Percentiles rank a stretch among this genome's conserved stretches.
These are phyloP conservation scores for Curvularia hawaiiensis DNA, from an alignment of 2,329 filamentous ascomycete genomes.

Conservation along the genomic window DNA sequence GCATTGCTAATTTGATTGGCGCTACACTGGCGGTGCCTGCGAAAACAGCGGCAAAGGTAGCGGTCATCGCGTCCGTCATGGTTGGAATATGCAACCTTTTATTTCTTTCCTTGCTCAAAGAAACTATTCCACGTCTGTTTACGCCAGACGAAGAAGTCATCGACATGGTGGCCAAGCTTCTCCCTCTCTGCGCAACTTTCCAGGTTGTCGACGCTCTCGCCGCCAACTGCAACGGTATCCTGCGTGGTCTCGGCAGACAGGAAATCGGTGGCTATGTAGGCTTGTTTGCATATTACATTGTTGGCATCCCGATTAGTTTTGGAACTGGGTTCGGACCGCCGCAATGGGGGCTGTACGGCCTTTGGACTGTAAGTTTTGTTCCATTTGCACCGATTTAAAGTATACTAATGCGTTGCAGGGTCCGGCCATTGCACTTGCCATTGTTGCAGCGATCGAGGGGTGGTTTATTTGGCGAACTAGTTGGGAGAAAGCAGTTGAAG, in stretches of 20 bases:
- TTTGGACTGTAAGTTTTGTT: slow-evolving; percentile 65
- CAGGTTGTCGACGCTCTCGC: slow-evolving; percentile 87
- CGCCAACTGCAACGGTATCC: slow-evolving; percentile 79
- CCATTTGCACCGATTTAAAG: not conserved
- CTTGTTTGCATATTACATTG: slow-evolving; percentile 81
- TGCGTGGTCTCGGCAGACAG: slow-evolving; percentile 87
- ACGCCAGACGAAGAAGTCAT: slow-evolving; percentile 71
- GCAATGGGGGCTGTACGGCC: slow-evolving; percentile 75
- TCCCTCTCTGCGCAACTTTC: slow-evolving; percentile 85
- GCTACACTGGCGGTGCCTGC: slow-evolving; percentile 82
- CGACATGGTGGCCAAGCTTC: slow-evolving; percentile 66
- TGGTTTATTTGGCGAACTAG: slow-evolving; percentile 61
- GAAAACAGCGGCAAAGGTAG: slow-evolving; percentile 79
- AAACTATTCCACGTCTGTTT: slow-evolving; percentile 76
- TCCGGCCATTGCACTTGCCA: slow-evolving; percentile 66
- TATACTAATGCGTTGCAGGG: slow-evolving; percentile 39
- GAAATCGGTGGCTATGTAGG: slow-evolving; percentile 90
- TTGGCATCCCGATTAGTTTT: slow-evolving; percentile 85
- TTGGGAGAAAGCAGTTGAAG: slow-evolving; percentile 65
- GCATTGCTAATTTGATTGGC: slow-evolving; percentile 90
- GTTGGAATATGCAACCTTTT: slow-evolving; percentile 82
- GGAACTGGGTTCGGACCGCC: slow-evolving; percentile 76
- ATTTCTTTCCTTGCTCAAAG: slow-evolving; percentile 70
- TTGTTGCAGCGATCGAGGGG: slow-evolving; percentile 63
- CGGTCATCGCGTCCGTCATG: slow-evolving; percentile 67